Conservation (phyloP, 2,329 filamentous ascomycete genomes). For the Aureobasidium sp. region DNA sequence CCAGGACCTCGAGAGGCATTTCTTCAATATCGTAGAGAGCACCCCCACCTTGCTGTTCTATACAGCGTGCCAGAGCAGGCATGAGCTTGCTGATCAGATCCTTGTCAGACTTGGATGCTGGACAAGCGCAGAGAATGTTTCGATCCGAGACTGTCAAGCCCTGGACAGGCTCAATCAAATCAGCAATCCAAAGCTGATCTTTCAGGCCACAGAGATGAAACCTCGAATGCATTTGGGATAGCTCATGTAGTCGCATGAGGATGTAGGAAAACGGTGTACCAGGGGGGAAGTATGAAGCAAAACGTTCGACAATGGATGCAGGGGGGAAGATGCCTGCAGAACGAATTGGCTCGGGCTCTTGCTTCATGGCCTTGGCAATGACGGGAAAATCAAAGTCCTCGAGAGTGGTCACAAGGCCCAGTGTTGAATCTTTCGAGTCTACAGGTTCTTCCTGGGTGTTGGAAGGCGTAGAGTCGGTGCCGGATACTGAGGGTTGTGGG, state of each 20-base stretch:
- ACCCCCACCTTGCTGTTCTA: slow-evolving; percentile 61
- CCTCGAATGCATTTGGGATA: slow-evolving; percentile 54
- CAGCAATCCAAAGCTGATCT: slow-evolving; percentile 60
- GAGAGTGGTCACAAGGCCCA: slow-evolving; percentile 74
- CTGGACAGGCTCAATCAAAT: slow-evolving; percentile 64
- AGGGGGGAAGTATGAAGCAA: slow-evolving; percentile 74
- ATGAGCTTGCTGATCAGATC: slow-evolving; percentile 45
- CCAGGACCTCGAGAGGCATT: slow-evolving; percentile 67
- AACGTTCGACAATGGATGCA: slow-evolving; percentile 61
- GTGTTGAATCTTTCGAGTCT: slow-evolving; percentile 30
- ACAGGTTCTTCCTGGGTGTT: neutral
- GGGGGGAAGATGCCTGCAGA: slow-evolving; percentile 72
- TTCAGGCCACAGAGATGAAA: slow-evolving; percentile 65
- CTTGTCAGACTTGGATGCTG: slow-evolving; percentile 51
- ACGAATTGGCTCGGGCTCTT: slow-evolving; percentile 58
- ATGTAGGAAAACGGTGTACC: slow-evolving; percentile 79
- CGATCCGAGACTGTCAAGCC: slow-evolving; percentile 65
- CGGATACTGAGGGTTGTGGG: neutral
- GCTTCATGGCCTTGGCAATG: slow-evolving; percentile 56
- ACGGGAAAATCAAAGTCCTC: slow-evolving; percentile 60
- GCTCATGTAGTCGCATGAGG: slow-evolving; percentile 64
- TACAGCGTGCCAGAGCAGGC: slow-evolving; percentile 58
- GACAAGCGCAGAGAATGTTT: slow-evolving; percentile 66
- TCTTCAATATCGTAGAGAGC: slow-evolving; percentile 63
- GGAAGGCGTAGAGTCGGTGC: neutral